These are phyloP conservation scores for Monilinia laxa DNA, from an alignment of 2,329 filamentous ascomycete species.

Conservation along the genomic window DNA sequence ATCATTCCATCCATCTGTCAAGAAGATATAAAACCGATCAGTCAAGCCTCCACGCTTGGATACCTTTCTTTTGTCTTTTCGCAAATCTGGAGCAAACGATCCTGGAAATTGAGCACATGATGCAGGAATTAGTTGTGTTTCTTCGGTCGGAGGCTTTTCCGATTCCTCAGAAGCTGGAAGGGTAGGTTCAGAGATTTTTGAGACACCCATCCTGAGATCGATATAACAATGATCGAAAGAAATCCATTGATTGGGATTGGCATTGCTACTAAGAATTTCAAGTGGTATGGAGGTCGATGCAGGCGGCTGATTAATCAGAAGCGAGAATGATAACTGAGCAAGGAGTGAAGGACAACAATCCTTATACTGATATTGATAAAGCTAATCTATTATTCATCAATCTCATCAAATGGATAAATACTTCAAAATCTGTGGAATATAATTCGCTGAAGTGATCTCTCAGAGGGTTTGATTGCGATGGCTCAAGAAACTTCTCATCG, in stretches of 20 bases:
- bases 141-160: background rate
- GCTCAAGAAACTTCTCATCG: background rate
- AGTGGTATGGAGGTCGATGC: background rate
- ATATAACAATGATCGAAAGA: background rate
- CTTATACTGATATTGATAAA: background rate
- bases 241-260: background rate
- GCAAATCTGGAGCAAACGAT: constrained; percentile 29
- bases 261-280: background rate
- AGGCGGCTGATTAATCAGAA: constrained; percentile 6
- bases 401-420: background rate
- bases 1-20: constrained; percentile 29
- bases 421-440: background rate
- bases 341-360: background rate
- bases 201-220: background rate
- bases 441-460: background rate
- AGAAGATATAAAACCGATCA: constrained; percentile 18
- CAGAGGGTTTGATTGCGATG: background rate
- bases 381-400: no score
- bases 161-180: background rate
- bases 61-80: constrained; percentile 25
- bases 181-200: background rate
- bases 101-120: constrained; percentile 30
- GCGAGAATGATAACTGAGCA: background rate
- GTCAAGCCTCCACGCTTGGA: constrained; percentile 17
- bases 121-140: constrained; percentile 14